Evolutionary conservation across 1,284 basidiomycete species (phyloP), one percentile per base, ranked within the genome.

Genomic region (Trametes polyzona): DNA sequence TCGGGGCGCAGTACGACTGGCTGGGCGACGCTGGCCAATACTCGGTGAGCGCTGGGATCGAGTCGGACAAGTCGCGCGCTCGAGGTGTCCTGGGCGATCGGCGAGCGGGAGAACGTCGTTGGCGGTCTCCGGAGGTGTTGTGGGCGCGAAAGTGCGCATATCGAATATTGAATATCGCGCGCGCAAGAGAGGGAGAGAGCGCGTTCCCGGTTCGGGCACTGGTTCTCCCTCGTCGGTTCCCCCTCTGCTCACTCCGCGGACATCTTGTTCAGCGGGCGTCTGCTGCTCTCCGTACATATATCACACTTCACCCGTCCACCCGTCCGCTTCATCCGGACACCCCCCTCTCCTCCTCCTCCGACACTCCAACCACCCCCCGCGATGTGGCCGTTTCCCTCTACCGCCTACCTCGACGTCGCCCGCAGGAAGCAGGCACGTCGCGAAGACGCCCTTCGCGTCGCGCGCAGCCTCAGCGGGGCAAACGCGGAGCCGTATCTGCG

Each of bases 371-470:
- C 35, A 11, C 35, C 16, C n/a, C 36, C 27, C 27, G 10, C 46
- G 30, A 80, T 80, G 77, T 80, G 78, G 78, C 74, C 74, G 9
- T 77, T 79, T 65, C 61, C 72, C 30, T 50, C 63, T 17, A 44
- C 64, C 29, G 69, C 76, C n/a, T 76, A 75, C 61, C 58, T 66
- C 44, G 41, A 57, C 12, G 55, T 72, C 44, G 65, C 67, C 17
- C 56, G 67, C 37, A 60, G 64, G 27, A 80, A 80, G 61, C 74
- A 68, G 47, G 67, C 67, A 0, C 61, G 67, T 42, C 74, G 78
- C 41, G 68, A 65, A 10, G 57, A 67, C 8, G 72, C 69, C 19
- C 62, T 80, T 42, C 44, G 57, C 23, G 51, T 41, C 33, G 62
- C 58, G 14, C 55, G 55, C 52, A 53, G 65, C 24, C 26, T 55